phyloP scores from a whole-genome alignment of 2,329 filamentous ascomycete genomes.

The Monosporascus sp. region DNA sequence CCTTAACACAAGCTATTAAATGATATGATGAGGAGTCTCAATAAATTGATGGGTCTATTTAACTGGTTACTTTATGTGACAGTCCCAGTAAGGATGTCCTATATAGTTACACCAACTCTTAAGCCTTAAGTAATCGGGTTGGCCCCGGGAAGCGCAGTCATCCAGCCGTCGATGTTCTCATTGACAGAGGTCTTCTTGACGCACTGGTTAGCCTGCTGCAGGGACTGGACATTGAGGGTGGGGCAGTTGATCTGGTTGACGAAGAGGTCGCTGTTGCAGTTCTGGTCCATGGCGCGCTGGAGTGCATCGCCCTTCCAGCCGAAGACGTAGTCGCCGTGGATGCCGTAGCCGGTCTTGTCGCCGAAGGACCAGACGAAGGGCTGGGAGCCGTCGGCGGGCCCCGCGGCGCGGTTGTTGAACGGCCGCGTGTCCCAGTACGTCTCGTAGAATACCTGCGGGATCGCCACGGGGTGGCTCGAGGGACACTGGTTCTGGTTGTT shows the following conservation, averaged over 20 bases:
- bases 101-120: too few relatives aligned
- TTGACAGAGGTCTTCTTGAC: conserved; percentile 9
- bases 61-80: too few relatives aligned
- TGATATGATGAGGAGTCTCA: too few relatives aligned
- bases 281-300: conserved; percentile 22
- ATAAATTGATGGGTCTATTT: too few relatives aligned
- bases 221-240: conserved; percentile 11
- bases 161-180: conserved; percentile 17
- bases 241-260: conserved; percentile 13
- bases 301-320: conserved; percentile 29
- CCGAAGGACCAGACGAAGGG: conserved; percentile 18
- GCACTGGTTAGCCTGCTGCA: conserved; percentile 17
- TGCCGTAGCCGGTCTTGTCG: conserved; percentile 25
- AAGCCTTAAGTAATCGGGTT: too few relatives aligned
- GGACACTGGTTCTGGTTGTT: conserved; percentile 17
- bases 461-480: conserved; percentile 17
- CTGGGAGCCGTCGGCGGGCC: conserved; percentile 23
- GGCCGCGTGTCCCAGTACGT: conserved; percentile 19
- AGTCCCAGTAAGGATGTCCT: too few relatives aligned
- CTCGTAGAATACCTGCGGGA: conserved; percentile 22
- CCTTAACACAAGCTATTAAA: too few relatives aligned
- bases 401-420: conserved; percentile 16
- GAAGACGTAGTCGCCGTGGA: conserved; percentile 31
- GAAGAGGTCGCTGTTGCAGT: conserved; percentile 20
- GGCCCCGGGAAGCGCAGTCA: too few relatives aligned